Evolutionary conservation across 495 filamentous ascomycete genomes (phyloP).

Genomic region (Penicillium parvum): DNA sequence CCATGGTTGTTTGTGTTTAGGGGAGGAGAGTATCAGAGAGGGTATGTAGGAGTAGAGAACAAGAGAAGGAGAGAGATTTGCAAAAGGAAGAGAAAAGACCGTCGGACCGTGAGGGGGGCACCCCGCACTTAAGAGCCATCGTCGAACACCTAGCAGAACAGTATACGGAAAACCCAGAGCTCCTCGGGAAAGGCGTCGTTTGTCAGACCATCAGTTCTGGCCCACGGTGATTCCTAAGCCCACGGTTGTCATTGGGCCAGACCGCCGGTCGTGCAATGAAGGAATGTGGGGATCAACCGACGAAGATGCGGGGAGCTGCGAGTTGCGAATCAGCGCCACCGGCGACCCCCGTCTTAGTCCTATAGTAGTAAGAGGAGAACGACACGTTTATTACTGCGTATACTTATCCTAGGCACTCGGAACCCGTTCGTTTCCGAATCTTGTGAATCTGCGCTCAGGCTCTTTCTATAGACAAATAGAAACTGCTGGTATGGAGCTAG

Average conservation of each 20-base stretch:
- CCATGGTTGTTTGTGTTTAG: slow-evolving; percentile 12
- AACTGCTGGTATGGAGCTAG: too few relatives aligned
- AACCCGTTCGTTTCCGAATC: not conserved
- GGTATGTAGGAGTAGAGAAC: not conserved
- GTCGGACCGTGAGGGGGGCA: slow-evolving; percentile 1
- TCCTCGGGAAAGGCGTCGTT: slow-evolving; percentile 10
- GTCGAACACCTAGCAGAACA: slow-evolving; percentile 11
- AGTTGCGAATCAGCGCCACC: slow-evolving; percentile 2
- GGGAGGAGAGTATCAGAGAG: not conserved
- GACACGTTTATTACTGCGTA: not conserved
- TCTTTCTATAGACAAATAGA: too few relatives aligned
- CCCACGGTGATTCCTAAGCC: slow-evolving; percentile 21
- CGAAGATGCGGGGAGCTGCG: not conserved
- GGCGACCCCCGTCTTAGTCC: slow-evolving; percentile 2
- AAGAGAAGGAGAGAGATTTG: not conserved
- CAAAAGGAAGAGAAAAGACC: not conserved
- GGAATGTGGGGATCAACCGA: slow-evolving; percentile 6
- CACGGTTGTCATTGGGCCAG: slow-evolving; percentile 12
- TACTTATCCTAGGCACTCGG: not conserved
- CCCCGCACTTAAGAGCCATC: slow-evolving; percentile 16
- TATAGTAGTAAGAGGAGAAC: too few relatives aligned
- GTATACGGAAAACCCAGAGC: not conserved
- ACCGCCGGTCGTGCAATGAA: slow-evolving; percentile 5
- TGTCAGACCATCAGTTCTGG: slow-evolving; percentile 17
- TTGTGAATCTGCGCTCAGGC: too few relatives aligned